Evolutionary conservation across 768 basidiomycete species (phyloP), one percentile per base, ranked within the genome.

Genomic region (Suillus plorans): DNA sequence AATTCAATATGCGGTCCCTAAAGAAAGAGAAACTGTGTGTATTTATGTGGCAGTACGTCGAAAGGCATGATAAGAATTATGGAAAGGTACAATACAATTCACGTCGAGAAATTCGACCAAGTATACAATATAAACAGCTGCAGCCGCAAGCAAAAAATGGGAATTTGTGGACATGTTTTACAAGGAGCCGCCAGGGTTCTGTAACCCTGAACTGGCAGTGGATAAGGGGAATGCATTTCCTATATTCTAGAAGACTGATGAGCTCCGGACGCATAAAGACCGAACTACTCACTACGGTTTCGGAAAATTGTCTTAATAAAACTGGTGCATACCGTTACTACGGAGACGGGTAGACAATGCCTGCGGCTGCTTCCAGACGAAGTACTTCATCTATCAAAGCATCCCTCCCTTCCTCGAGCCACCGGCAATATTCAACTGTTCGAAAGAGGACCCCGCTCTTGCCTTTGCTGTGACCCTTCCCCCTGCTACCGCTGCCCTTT

Each of bases 361-460:
- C 86, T 10, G 87, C 89, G 0, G 86, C 88, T 18, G 84, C 79
- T 77, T 95, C 91, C 5, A 90, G 77, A 66, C 86, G 81, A 44
- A 80, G 64, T 3, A 94, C 87, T 77, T 97, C 94, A 39, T 82
- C 81, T 66, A 78, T 78, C 52, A 97, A 80, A 0, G 89, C 88
- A 56, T 88, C 86, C 57, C 89, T 82, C 9, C 92, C 90, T 70
- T 94, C 88, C 72, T 95, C 93, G n/a, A 95, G 78, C 90, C 90
- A 96, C 42, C 80, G 84, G 71, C 90, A 87, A 69, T 95, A 94
- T 71, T 94, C 91, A 62, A 90, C 91, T 3, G 94, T 92, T 44
- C 92, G 86, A 73, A 94, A 93, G 55, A 97, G 76, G 3, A 95
- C 92, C 0, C 92, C 93, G 67, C 92, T 94, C 81, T 97, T 97